Percentiles rank a stretch among this genome's conserved stretches.
Conservation (phyloP, 371 early-diverging fungal species). For the Ecytonucleospora hepatopenaei region DNA sequence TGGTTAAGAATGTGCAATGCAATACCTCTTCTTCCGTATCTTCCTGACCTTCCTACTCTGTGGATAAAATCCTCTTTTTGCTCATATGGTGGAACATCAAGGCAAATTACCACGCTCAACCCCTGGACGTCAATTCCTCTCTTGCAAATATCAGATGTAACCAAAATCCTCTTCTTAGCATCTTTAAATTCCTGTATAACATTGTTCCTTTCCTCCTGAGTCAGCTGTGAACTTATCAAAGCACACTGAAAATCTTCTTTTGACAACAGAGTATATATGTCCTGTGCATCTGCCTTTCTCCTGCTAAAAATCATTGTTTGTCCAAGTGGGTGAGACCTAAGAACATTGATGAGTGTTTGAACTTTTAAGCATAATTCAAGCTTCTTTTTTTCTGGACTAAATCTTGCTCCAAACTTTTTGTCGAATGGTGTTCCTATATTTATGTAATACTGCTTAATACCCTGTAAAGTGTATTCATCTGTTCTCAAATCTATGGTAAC, state of each 20-base stretch:
- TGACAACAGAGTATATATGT: conserved; percentile 80
- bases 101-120: conserved; percentile 91
- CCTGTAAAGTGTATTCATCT: conserved; percentile 97
- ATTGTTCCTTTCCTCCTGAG: conserved; percentile 80
- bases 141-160: conserved; percentile 90
- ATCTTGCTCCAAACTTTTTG: conserved; percentile 2
- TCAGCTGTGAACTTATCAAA: conserved; percentile 94
- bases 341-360: conserved; percentile 69
- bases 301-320: conserved; percentile 98
- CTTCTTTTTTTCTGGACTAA: conserved; percentile 64
- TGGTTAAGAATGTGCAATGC: conserved; percentile 91
- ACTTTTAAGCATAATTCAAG: conserved; percentile 73
- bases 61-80: conserved; percentile 72
- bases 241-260: conserved; percentile 83
- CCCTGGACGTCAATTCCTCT: conserved; percentile 98
- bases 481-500: conserved; percentile 94
- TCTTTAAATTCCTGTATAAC: conserved; percentile 83
- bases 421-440: conserved; percentile 63
- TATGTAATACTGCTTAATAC: conserved; percentile 96
- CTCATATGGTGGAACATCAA: conserved; percentile 83
- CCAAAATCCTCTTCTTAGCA: conserved; percentile 77
- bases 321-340: conserved; percentile 80
- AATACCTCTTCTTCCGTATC: conserved; percentile 98
- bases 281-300: conserved; percentile 85
- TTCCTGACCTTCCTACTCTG: conserved; percentile 92